A percentile compares a stretch with the other conserved stretches of the same genome.
These are phyloP conservation scores for Rhizopogon salebrosus DNA, from an alignment of 768 basidiomycete species.

Conservation along the genomic window DNA sequence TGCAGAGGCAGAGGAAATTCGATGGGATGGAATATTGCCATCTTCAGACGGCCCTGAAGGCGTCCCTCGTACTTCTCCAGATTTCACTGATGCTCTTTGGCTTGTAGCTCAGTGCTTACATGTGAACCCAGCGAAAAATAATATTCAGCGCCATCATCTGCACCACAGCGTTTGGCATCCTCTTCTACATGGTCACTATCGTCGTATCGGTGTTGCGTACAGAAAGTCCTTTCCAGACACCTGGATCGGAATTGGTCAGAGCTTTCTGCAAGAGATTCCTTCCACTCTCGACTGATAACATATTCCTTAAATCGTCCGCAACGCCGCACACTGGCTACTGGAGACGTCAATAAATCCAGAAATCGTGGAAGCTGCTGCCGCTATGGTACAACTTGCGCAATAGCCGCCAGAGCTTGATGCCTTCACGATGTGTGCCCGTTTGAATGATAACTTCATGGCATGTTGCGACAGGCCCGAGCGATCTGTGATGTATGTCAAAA, in stretches of 20 bases:
- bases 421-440: too few relatives aligned
- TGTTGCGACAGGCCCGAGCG: too few relatives aligned
- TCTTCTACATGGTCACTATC: not conserved
- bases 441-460: too few relatives aligned
- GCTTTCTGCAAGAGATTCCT: not conserved
- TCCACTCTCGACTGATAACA: too few relatives aligned
- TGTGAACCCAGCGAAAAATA: not conserved
- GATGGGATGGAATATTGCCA: not conserved
- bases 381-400: too few relatives aligned
- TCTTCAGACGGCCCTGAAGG: not conserved
- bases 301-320: not conserved
- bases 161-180: not conserved
- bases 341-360: conserved; percentile 14
- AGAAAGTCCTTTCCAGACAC: not conserved
- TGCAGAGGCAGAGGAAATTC: not conserved
- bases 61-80: not conserved
- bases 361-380: too few relatives aligned
- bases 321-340: conserved; percentile 14
- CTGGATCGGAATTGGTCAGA: not conserved
- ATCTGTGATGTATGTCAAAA: too few relatives aligned
- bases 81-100: not conserved
- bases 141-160: not conserved
- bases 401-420: too few relatives aligned
- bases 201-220: not conserved
- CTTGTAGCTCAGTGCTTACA: not conserved